Evolutionary conservation across 2,329 filamentous ascomycete genomes (phyloP), one percentile per base, ranked within the genome.

Genomic region (Byssochlamys sp.): DNA sequence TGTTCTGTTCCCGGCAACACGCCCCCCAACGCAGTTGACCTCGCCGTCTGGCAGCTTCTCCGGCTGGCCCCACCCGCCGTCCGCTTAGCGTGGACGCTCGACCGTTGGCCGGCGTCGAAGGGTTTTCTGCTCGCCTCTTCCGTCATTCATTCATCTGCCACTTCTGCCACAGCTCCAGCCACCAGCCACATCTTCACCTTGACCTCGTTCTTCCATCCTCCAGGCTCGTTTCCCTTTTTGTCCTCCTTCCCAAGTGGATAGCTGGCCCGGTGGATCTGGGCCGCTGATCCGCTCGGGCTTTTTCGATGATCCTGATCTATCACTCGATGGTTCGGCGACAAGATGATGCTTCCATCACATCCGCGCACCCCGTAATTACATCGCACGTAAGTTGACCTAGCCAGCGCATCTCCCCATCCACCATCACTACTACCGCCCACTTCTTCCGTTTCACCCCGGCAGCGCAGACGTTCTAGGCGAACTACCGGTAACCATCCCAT

Each of bases 251-350:
- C 61, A 60, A 61, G 63, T 61, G 60, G 60, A 62, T 61, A 19
- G 63, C 62, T 60, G 55, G 52, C 14, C 29, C 53, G 58, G 63
- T 65, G 63, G 64, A 57, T 57, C 64, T 35, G 57, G 59, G 57
- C 60, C 63, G 63, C 56, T 65, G 63, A 63, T 63, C 64, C 61
- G 58, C 63, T 61, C 25, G 49, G 62, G 61, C 58, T 65, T 58
- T 63, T 61, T 55, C 54, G 60, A 60, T 62, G 61, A 66, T 66
- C 64, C 65, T 65, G 63, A 66, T 65, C 63, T 63, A 63, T 65
- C 63, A 62, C 58, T 51, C 49, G 49, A 51, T 51, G 49, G 49
- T 51, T 51, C 49, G 49, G n/a, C 25, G 49, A 51, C 27, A 51
- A 19, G 49, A 51, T 28, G 49, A 51, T 51, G 49, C 49, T 51